Base-by-base conservation (phyloP, 1,139 yeast species). In the Magnusiomyces clavatus region DNA sequence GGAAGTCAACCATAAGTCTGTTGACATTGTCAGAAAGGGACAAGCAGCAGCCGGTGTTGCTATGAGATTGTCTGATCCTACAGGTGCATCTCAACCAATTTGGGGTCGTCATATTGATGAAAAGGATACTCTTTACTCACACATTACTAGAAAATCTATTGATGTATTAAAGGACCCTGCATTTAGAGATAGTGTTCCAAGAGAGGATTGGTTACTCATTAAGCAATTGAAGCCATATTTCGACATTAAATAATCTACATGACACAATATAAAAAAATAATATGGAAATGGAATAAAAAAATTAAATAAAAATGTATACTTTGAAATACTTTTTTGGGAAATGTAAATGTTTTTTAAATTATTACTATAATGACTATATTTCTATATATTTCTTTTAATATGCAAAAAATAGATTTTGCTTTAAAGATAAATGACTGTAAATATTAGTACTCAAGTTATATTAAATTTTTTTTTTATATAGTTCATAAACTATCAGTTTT, bases 101-200 rank as follows among this genome's bases (percentile, higher is more conserved):
- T 92, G 97, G 97, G 99, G 99, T 57, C 88, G 98, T 76, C 99
- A 92, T 67, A 95, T 92, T 63, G 96, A 89, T 67, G 98, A 92
- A 70, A 76, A 80, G 58, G 99, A 92, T 69, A 78, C 81, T 53
- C 77, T 92, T 66, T 92, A 89, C 72, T 92, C 98, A 12, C 78
- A 86, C 73, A 80, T 92, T 60, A 69, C 94, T 29, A 82, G 98
- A 76, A 85, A 77, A 69, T 86, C 96, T 39, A 90, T 92, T 64
- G 97, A 92, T 68, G 86, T 96, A n/a, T 81, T 92, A 76, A 92
- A 92, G 74, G 98, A 92, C 64, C 95, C 96, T 50, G 97, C 97
- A 1, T 92, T 90, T 81, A 82, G 98, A 72, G 92, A 86, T 61
- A 81, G 87, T 58, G 97, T 92, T 59, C 78, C 94, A 51, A 83